phyloP scores from a whole-genome alignment of 2,329 filamentous ascomycete species.

The Arthrobotrys sinensis region DNA sequence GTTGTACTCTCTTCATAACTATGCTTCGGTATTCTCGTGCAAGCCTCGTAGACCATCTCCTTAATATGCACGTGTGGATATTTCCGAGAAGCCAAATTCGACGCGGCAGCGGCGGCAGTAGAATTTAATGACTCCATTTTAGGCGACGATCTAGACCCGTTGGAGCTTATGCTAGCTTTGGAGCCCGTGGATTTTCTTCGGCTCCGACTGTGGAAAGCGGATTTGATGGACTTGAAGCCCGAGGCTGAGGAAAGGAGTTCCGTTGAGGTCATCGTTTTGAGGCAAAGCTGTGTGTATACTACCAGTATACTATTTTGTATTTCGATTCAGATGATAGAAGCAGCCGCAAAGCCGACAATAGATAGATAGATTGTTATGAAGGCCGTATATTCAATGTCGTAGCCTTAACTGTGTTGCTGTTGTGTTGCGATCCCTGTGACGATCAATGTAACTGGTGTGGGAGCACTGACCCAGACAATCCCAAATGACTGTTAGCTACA shows the following conservation, averaged over 20 bases:
- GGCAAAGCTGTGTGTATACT: not conserved
- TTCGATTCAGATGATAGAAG: not conserved
- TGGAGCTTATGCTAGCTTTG: conserved; percentile 32
- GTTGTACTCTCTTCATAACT: conserved; percentile 44
- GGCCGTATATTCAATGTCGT: not conserved
- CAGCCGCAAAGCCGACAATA: not conserved
- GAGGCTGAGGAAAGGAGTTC: conserved; percentile 39
- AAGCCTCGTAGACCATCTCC: conserved; percentile 59
- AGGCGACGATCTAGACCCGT: conserved; percentile 32
- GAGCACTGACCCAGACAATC: not conserved
- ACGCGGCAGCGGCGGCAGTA: conserved; percentile 4
- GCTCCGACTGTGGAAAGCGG: conserved; percentile 40
- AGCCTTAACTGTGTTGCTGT: conserved; percentile 7
- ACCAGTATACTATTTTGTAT: not conserved
- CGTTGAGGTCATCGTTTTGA: conserved; percentile 28
- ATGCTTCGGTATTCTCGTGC: conserved; percentile 55
- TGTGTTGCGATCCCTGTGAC: conserved; percentile 1
- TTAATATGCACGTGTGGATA: conserved; percentile 58
- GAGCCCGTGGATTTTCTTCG: conserved; percentile 41
- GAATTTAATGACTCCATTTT: conserved; percentile 6
- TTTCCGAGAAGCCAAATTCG: conserved; percentile 30
- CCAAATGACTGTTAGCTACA: not conserved
- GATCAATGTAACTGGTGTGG: not conserved
- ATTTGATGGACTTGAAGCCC: conserved; percentile 54
- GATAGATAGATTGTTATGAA: not conserved